Base-by-base conservation (phyloP, 306 rosid genomes). In the Quercus ilex region DNA sequence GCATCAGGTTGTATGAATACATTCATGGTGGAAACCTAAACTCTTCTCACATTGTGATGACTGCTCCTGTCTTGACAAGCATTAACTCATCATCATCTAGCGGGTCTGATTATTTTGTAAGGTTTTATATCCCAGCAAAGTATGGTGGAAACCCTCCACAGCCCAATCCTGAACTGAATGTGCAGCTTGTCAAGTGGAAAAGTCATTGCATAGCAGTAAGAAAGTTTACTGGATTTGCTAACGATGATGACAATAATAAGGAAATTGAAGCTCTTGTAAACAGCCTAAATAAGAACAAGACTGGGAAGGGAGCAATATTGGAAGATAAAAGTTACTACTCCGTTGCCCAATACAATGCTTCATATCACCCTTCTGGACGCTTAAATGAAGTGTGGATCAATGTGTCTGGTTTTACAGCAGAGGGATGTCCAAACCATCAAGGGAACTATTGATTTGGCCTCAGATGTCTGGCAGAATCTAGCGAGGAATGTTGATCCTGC, bases 371-470 rank as follows among this genome's bases (percentile, higher is more conserved):
- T 49, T 80, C 84, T 23, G 88, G 76, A 2, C 84, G 93, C n/a
- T 77, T 90, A 41, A 94, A 94, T 77, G 93, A 94, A 85, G 96
- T 89, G 55, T 89, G 97, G 98, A 74, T 90, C 0, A 76, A 78
- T 20, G 79, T 90, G 20, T 85, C 89, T 0, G 91, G 85, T 67
- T 73, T 76, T 4, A 57, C 51, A 56, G 78, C 74, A 7, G 84
- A 83, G 51, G 84, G 55, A 28, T 83, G 83, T 84, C 79, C 75
- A 21, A 65, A 71, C 69, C 76, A 65, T 59, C 38, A 70, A 60
- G 52, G 62, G 35, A 77, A 43, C 19, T 15, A 28, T n/a, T 20
- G 31, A 71, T 46, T 65, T 28, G 69, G 56, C 31, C 57, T 75
- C 35, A 20, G 53, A 38, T 33, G 69, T 65, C 21, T 65, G 71